These are phyloP conservation scores for Aspergillus pseudotamarii DNA, from an alignment of 2,329 filamentous ascomycete genomes.

Conservation along the genomic window DNA sequence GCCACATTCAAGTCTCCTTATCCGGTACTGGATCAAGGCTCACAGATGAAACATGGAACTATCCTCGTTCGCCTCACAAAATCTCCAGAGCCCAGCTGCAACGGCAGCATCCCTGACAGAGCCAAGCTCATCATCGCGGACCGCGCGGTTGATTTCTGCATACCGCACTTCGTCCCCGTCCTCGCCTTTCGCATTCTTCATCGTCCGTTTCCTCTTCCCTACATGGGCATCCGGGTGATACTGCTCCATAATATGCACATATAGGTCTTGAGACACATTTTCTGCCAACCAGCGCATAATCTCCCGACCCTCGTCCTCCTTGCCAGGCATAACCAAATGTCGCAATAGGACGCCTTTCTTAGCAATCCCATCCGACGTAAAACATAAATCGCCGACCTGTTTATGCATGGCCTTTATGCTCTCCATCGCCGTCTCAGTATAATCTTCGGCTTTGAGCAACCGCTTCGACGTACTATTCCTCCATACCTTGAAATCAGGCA, in stretches of 20 bases:
- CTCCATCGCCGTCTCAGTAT: conserved; percentile 70
- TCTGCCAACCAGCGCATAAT: conserved; percentile 78
- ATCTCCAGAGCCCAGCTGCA: conserved; percentile 75
- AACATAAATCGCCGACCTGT: conserved; percentile 81
- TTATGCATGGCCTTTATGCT: conserved; percentile 78
- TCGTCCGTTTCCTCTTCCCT: conserved; percentile 61
- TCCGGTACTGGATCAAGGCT: background rate
- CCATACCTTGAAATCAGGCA: conserved; percentile 91
- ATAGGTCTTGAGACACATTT: conserved; percentile 73
- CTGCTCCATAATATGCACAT: conserved; percentile 88
- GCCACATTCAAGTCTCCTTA: background rate
- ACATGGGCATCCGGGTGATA: conserved; percentile 81
- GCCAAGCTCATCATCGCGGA: conserved; percentile 66
- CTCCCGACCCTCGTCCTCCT: conserved; percentile 69
- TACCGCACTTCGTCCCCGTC: conserved; percentile 62
- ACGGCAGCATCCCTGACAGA: conserved; percentile 68
- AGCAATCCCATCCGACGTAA: conserved; percentile 78
- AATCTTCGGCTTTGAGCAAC: conserved; percentile 77
- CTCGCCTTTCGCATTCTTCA: conserved; percentile 16
- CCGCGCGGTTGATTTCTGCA: conserved; percentile 74
- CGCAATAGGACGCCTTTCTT: conserved; percentile 75
- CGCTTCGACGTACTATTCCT: conserved; percentile 65
- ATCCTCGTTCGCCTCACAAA: conserved; percentile 66
- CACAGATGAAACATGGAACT: conserved; percentile 53
- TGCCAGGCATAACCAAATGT: conserved; percentile 83